Evolutionary conservation across 2,329 filamentous ascomycete genomes (phyloP).

Genomic region (Diaporthe batatas): DNA sequence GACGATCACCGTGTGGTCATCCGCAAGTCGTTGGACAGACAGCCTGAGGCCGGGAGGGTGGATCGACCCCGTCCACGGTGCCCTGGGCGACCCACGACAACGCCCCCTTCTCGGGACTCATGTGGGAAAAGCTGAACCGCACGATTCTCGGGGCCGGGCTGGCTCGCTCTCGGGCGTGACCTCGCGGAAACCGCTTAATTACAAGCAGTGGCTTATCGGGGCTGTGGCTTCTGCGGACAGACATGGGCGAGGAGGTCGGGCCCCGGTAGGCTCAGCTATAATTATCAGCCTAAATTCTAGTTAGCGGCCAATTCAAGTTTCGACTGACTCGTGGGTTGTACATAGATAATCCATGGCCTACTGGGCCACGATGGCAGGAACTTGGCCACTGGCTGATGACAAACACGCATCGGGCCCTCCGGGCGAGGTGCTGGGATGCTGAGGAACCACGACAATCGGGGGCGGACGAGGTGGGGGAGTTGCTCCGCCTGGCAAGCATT

Average conservation of each 20-base stretch:
- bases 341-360: conserved; percentile 50
- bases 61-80: conserved; percentile 29
- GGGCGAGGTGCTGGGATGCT: conserved; percentile 48
- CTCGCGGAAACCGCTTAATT: conserved; percentile 43
- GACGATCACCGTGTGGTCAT: conserved; percentile 23
- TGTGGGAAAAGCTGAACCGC: not conserved
- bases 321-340: not conserved
- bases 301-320: no score
- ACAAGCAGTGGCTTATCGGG: conserved; percentile 47
- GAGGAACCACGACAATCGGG: conserved; percentile 47
- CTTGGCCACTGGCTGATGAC: conserved; percentile 49
- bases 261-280: not conserved
- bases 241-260: conserved; percentile 45
- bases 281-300: no score
- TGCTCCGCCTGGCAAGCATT: conserved; percentile 44
- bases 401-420: conserved; percentile 48
- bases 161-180: conserved; percentile 40
- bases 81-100: no score
- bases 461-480: conserved; percentile 46
- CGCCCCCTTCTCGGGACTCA: conserved; percentile 11
- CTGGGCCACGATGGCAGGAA: conserved; percentile 46
- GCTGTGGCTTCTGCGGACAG: conserved; percentile 51
- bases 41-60: not conserved
- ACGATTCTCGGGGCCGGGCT: not conserved
- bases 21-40: not conserved